phyloP scores from a whole-genome alignment of 176 grass and related monocot species.

The Guadua angustifolia region DNA sequence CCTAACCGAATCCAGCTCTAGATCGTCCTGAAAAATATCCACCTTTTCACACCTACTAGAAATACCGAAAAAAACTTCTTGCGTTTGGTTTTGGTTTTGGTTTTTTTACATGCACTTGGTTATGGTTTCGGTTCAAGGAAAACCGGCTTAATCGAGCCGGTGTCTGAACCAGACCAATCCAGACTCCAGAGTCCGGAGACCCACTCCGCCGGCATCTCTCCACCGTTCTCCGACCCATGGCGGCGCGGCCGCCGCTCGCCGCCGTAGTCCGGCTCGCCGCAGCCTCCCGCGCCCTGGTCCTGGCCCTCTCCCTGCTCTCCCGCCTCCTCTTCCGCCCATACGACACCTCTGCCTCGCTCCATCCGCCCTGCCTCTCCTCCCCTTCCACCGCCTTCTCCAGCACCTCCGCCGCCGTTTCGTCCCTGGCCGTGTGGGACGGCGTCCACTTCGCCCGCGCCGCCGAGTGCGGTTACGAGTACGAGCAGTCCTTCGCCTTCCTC shows the following conservation, averaged over 20 bases:
- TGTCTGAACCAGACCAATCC: background rate
- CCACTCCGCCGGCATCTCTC: background rate
- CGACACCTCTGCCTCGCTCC: slow-evolving; percentile 82
- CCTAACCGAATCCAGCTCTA: too few relatives aligned
- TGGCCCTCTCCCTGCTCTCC: slow-evolving; percentile 58
- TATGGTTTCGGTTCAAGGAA: too few relatives aligned
- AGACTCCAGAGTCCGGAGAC: background rate
- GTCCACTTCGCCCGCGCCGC: slow-evolving; percentile 80
- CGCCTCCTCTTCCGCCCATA: slow-evolving; percentile 79
- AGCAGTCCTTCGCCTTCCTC: slow-evolving; percentile 87
- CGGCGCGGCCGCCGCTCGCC: background rate
- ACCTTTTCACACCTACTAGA: too few relatives aligned
- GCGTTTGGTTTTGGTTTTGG: too few relatives aligned
- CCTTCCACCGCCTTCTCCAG: background rate
- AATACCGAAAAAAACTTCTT: too few relatives aligned
- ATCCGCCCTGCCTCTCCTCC: slow-evolving; percentile 65
- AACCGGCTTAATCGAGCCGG: too few relatives aligned
- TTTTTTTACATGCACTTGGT: too few relatives aligned
- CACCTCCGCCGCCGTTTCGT: slow-evolving; percentile 52
- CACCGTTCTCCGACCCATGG: background rate
- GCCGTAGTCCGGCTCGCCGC: slow-evolving; percentile 50
- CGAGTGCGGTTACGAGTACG: slow-evolving; percentile 98
- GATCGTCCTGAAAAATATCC: too few relatives aligned
- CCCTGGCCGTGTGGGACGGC: slow-evolving; percentile 82
- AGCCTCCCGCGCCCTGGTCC: slow-evolving; percentile 62